Base-by-base conservation (phyloP, 768 basidiomycete genomes). In the Lactarius sp. region DNA sequence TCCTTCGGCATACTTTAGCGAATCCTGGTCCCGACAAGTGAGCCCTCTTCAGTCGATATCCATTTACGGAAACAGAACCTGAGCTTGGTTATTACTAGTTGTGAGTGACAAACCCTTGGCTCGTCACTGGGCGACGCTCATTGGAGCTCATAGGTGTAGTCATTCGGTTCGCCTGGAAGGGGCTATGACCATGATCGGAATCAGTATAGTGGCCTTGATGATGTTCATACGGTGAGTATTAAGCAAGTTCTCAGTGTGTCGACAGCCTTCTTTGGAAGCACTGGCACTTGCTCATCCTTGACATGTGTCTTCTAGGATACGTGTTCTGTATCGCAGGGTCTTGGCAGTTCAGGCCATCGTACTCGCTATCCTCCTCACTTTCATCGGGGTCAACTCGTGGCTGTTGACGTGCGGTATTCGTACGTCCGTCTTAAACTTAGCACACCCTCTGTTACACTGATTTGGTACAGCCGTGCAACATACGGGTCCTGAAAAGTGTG, bases 171-270 rank as follows among this genome's bases (percentile, higher is more conserved):
- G 71, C 16, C 76, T 71, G 44, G 75, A 75, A 54, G 75, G 75
- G 0, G 60, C 77, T 31, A 83, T 81, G 73, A 81, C 81, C 0
- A 75, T 82, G 54, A 80, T 81, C 14, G 83, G 80, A 1, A 78
- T 85, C 56, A 76, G 79, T 39, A 71, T 81, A 27, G 79, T 81
- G 1, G 82, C 78, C 4, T 65, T 83, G 18, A 84, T 86, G 83
- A 84, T 86, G 84, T 73, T 83, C 27, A 65, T 85, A 3, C 81
- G 84, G 75, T 77, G 64, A 70, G 75, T 42, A 13, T 52, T 14
- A n/a, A 27, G 18, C 7, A 34, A 18, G 16, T 27, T 27, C 27
- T 2, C 27, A 2, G 27, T 27, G 27, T 27, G 27, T 3, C 27
- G 27, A 27, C 3, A 18, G 4, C 2, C 10, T 1, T 41, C 27